Conservation (phyloP, 148 eudicot species). For the Rhododendron ferrugineum region DNA sequence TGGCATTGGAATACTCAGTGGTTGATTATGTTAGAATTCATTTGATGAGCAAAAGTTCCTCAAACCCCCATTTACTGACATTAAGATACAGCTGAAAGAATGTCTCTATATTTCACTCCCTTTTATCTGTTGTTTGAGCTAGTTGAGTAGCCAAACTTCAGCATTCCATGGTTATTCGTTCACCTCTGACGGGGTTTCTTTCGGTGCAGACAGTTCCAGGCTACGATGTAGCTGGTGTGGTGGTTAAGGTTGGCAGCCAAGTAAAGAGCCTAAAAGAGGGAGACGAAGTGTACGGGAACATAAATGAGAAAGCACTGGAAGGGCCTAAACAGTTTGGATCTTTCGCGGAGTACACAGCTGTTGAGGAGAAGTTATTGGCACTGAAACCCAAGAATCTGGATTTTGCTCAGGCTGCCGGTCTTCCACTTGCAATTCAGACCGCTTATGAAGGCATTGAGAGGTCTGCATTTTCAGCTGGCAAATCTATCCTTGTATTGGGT, state of each 20-base stretch:
- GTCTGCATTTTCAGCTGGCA: constrained; percentile 68
- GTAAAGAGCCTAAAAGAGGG: constrained; percentile 73
- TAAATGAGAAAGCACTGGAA: constrained; percentile 60
- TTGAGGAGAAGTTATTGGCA: constrained; percentile 79
- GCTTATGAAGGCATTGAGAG: constrained; percentile 92
- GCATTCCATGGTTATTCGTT: background rate
- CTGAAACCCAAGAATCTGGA: constrained; percentile 68
- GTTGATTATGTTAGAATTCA: background rate
- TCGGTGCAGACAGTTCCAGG: constrained; percentile 78
- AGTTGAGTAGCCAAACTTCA: background rate
- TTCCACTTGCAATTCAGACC: constrained; percentile 86
- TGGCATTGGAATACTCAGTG: background rate
- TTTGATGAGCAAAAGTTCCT: background rate
- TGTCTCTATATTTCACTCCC: background rate
- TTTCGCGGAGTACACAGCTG: constrained; percentile 85
- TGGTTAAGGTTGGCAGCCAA: constrained; percentile 75
- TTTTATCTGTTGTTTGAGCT: background rate
- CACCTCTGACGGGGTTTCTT: constrained; percentile 12
- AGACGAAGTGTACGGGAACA: constrained; percentile 87
- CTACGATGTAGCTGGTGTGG: constrained; percentile 84
- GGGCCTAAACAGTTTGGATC: constrained; percentile 80
- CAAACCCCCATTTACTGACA: background rate
- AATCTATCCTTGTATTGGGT: constrained; percentile 79
- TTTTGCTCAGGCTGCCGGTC: constrained; percentile 76
- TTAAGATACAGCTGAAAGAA: too few species aligned